Conservation (phyloP, 2,329 filamentous ascomycete species). For the Ilyonectria mors-panacis region DNA sequence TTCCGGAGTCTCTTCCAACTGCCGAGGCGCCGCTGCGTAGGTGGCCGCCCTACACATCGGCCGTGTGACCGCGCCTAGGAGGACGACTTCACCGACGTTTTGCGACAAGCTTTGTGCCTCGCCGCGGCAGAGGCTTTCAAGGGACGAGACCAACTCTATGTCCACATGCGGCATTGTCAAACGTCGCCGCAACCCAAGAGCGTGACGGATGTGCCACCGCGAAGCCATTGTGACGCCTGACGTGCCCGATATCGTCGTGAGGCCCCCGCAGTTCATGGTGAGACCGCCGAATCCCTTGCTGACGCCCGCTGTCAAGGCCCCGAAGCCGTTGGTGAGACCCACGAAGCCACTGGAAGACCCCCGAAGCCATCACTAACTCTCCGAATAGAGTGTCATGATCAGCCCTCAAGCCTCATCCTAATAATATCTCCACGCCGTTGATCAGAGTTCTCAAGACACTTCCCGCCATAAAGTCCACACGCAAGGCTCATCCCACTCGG, state of each 20-base stretch:
- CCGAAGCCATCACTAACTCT: not conserved
- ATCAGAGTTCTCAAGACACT: constrained; percentile 1
- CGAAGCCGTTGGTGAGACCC: not conserved
- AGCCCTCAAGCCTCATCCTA: not conserved
- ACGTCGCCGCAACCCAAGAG: not conserved
- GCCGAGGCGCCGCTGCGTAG: constrained; percentile 2
- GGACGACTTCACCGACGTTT: not conserved
- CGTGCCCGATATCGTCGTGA: not conserved
- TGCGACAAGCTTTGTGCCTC: not conserved
- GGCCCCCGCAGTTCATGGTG: too few species aligned
- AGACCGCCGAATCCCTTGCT: too few species aligned
- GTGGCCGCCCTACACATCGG: not conserved
- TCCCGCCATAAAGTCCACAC: constrained; percentile 6
- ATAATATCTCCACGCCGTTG: not conserved
- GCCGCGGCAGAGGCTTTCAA: constrained; percentile 9
- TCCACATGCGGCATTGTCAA: not conserved
- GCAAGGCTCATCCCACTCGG: constrained; percentile 10
- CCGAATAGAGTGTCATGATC: not conserved
- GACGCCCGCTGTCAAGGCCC: too few species aligned
- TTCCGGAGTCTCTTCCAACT: constrained; percentile 5
- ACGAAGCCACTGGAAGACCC: not conserved
- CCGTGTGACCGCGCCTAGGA: not conserved
- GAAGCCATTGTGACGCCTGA: not conserved
- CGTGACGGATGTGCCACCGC: not conserved
- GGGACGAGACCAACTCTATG: not conserved